phyloP scores from a whole-genome alignment of 345 rosid species.

The Populus deltoides region DNA sequence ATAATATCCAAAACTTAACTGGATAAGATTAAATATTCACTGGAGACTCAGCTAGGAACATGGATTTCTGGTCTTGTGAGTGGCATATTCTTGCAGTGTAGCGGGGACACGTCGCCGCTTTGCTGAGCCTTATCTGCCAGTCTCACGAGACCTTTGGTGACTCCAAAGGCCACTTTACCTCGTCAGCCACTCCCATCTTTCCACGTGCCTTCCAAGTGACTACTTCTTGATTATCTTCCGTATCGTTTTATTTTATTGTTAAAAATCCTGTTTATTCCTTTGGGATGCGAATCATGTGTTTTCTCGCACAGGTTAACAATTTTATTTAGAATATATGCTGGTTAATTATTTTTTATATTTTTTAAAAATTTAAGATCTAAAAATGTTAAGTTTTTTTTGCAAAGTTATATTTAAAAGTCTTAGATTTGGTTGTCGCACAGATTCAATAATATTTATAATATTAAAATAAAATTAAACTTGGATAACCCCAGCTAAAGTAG shows the following conservation, averaged over 20 bases:
- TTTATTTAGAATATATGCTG: no score
- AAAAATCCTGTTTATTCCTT: slow-evolving; percentile 7
- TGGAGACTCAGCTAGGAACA: not conserved
- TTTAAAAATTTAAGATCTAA: no score
- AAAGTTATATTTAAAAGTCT: no score
- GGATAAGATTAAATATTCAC: slow-evolving; percentile 10
- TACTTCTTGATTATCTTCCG: not conserved
- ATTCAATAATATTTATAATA: no score
- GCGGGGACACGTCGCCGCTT: slow-evolving; percentile 42
- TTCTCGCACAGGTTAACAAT: slow-evolving; percentile 7
- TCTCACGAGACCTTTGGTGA: slow-evolving; percentile 14
- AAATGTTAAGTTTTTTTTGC: no score
- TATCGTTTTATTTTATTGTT: not conserved
- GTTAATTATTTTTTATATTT: no score
- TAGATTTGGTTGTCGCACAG: no score
- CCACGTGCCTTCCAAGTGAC: slow-evolving; percentile 27
- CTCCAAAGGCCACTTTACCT: slow-evolving; percentile 29
- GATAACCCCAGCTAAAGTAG: no score
- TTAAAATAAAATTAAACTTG: no score
- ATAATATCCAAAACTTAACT: not conserved
- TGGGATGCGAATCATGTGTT: slow-evolving; percentile 12
- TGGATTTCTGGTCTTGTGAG: not conserved
- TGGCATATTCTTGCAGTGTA: not conserved
- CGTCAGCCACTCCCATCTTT: slow-evolving; percentile 6
- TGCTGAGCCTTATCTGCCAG: slow-evolving; percentile 12